Evolutionary conservation across 148 eudicot species (phyloP).

Genomic region (Nepenthes gracilis): DNA sequence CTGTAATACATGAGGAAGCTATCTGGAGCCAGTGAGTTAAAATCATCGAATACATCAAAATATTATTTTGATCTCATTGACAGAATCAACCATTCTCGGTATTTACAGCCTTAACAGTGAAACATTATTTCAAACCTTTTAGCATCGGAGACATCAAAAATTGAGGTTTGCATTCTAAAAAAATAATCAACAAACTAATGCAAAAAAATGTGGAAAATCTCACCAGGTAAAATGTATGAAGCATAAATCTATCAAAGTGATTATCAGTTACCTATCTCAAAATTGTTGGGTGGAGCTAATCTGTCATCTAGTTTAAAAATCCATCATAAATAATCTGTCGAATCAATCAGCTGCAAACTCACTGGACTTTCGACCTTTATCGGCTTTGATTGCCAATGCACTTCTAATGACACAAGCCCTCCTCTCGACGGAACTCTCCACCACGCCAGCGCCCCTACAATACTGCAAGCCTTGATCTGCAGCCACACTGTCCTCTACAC

Average conservation of each 20-base stretch:
- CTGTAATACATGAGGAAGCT: too few relatives aligned
- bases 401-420: conserved; percentile 29
- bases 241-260: neutral
- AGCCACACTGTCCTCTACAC: conserved; percentile 9
- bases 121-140: too few relatives aligned
- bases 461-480: conserved; percentile 12
- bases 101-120: too few relatives aligned
- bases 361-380: conserved; percentile 1
- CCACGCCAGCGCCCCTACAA: conserved; percentile 10
- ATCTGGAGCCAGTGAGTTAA: too few relatives aligned
- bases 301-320: neutral
- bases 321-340: neutral
- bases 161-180: too few relatives aligned
- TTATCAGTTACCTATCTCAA: neutral
- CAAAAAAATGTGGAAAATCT: too few relatives aligned
- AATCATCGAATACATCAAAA: too few relatives aligned
- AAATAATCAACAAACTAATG: too few relatives aligned
- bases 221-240: neutral
- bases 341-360: conserved; percentile 1
- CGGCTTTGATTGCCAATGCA: conserved; percentile 46
- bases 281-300: neutral
- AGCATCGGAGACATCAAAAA: too few relatives aligned
- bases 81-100: too few relatives aligned
- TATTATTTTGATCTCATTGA: too few relatives aligned
- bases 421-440: conserved; percentile 14